phyloP scores from a whole-genome alignment of 2,329 filamentous ascomycete genomes.

The Camillea tinctor region DNA sequence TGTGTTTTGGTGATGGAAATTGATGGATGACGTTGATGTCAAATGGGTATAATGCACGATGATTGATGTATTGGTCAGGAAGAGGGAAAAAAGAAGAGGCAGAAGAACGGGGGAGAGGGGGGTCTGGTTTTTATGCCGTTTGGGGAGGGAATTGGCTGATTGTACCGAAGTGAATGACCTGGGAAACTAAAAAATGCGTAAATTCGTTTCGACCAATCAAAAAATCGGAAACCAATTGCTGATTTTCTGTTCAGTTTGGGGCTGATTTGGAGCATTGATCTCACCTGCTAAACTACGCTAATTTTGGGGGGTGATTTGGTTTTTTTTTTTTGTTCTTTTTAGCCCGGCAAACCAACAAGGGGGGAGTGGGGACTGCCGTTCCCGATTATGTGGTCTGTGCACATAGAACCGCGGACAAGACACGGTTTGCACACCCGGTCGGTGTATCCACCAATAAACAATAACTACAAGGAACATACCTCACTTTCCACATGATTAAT shows the following conservation, averaged over 20 bases:
- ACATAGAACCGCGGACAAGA: neutral
- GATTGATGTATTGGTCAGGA: slow-evolving; percentile 30
- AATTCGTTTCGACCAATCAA: slow-evolving; percentile 20
- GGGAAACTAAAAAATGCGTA: slow-evolving; percentile 17
- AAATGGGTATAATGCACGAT: slow-evolving; percentile 25
- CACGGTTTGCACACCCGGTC: too few relatives aligned
- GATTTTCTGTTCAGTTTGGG: slow-evolving; percentile 18
- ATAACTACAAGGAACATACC: too few relatives aligned
- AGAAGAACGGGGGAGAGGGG: slow-evolving; percentile 14
- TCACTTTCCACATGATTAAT: too few relatives aligned
- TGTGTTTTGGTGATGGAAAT: slow-evolving; percentile 26
- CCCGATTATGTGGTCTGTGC: neutral
- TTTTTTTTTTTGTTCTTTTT: neutral
- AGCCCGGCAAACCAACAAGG: neutral
- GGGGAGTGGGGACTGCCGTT: too few relatives aligned
- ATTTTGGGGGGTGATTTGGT: slow-evolving; percentile 25
- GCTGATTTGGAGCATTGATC: slow-evolving; percentile 7
- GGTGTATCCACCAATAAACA: too few relatives aligned
- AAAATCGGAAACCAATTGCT: slow-evolving; percentile 19
- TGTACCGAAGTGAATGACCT: slow-evolving; percentile 21
- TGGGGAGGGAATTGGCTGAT: slow-evolving; percentile 32
- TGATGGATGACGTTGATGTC: slow-evolving; percentile 31
- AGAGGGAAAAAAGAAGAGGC: slow-evolving; percentile 15
- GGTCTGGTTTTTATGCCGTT: slow-evolving; percentile 24
- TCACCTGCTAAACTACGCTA: slow-evolving; percentile 16